Base-by-base conservation (phyloP, 371 early-diverging fungal species). In the Sporodiniella umbellata region DNA sequence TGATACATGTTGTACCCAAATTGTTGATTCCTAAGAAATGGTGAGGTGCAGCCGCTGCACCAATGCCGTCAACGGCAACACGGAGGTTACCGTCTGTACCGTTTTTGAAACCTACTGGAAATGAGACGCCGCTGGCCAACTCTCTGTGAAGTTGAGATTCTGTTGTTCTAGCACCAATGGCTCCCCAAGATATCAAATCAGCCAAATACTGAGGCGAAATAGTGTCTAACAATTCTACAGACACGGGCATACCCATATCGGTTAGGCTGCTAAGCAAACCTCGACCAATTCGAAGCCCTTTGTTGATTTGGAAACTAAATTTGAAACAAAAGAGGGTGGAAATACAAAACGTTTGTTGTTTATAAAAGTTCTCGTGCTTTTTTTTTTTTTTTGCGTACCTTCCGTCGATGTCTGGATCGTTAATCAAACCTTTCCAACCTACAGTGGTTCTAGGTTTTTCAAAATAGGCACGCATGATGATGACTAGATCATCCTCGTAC, bases 101-200 rank as follows among this genome's bases (percentile, higher is more conserved):
- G 64, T 95, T 95, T 68, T 95, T 96, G 81, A 96, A 95, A 5
- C 97, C 97, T 24, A 96, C 90, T 5, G 97, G 94, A 54, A 91
- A 88, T 19, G 94, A 94, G 3, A 92, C 79, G 17, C 97, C 97
- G n/a, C 89, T 88, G 21, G 95, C 92, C 22, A 96, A 78, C 70
- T 96, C 97, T 45, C 97, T 83, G 64, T 96, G 97, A 24, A 95
- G 80, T 64, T 93, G 92, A 30, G 90, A 89, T 64, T 92, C 92
- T 11, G 95, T 95, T 5, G 96, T 96, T 39, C 97, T 79, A 3
- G 97, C 97, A 25, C 97, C 94, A 57, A 95, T 93, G 17, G 95
- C 94, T 23, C 93, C 96, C 94, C 95, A 97, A 48, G 89, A 80
- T 54, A 94, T 86, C 39, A 94, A 71, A 66, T 96, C 97, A 42